phyloP scores from a whole-genome alignment of 352 stramenopile species.

The Saprolegnia diclina region DNA sequence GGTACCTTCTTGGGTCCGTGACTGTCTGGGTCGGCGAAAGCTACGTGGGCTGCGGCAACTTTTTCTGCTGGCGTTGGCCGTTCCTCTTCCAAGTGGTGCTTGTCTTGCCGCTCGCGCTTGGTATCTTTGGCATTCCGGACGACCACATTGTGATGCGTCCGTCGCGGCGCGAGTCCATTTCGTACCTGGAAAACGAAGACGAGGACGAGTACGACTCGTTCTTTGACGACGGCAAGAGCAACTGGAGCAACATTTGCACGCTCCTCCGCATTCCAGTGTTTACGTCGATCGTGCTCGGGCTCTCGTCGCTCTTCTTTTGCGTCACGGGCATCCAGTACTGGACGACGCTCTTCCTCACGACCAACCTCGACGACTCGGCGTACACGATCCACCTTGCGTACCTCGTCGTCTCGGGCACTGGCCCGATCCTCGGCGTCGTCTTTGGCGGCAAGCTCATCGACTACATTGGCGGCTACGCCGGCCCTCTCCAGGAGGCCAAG shows the following conservation, averaged over 20 bases:
- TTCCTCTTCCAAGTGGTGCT: conserved; percentile 75
- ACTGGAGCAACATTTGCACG: conserved; percentile 24
- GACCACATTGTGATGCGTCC: conserved; percentile 58
- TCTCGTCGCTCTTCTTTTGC: conserved; percentile 80
- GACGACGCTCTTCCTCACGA: conserved; percentile 79
- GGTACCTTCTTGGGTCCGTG: conserved; percentile 70
- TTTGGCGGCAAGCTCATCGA: conserved; percentile 82
- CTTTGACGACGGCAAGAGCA: conserved; percentile 31
- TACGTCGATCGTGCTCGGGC: conserved; percentile 67
- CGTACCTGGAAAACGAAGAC: conserved; percentile 48
- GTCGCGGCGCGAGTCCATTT: conserved; percentile 50
- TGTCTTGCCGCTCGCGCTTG: conserved; percentile 60
- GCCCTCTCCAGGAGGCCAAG: conserved; percentile 55
- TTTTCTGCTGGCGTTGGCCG: conserved; percentile 82
- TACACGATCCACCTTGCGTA: conserved; percentile 74
- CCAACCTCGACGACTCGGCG: conserved; percentile 68
- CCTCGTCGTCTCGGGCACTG: conserved; percentile 65
- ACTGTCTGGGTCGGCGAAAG: conserved; percentile 48
- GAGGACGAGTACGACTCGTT: conserved; percentile 36
- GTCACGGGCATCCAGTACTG: conserved; percentile 78
- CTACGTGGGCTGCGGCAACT: conserved; percentile 6
- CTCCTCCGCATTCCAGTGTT: conserved; percentile 38
- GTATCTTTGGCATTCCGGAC: conserved; percentile 74
- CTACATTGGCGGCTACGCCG: conserved; percentile 65
- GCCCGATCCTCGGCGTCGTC: conserved; percentile 78